Evolutionary conservation across 306 rosid species (phyloP), one percentile per base, ranked within the genome.

Genomic region (Cercis canadensis): DNA sequence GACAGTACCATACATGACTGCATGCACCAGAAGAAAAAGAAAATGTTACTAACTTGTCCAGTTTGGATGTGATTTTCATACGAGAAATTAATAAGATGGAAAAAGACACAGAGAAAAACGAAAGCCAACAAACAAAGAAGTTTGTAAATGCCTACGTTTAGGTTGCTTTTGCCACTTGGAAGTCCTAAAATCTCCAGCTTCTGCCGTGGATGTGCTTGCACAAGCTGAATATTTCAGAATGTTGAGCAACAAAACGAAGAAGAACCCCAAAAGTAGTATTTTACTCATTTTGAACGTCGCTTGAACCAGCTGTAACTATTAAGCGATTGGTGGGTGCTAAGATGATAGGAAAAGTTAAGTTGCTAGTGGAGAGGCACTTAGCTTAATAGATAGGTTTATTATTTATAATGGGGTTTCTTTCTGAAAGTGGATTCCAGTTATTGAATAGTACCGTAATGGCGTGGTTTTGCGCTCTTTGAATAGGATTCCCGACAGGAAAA

Each of bases 231-330:
- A 58, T 4, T 75, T 34, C 47, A 52, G 69, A 64, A 73, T 69
- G 62, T 55, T 65, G 57, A 83, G 67, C 78, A 75, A 76, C 21
- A 81, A 5, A 62, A 82, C 33, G 55, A 73, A 69, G 59, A 81
- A 53, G 57, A 84, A 52, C 77, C 77, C 57, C 11, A 62, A 4
- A 8, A 62, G 57, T 13, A 49, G 57, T 73, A 45, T 50, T 57
- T 62, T 81, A 4, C 21, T 77, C 82, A 76, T 81, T 1, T 47
- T 62, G 40, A 77, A 37, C 31, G 65, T 75, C 53, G 19, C 15
- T 52, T 41, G 36, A 53, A 65, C 62, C 8, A 58, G 24, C 80
- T 53, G 65, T 36, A n/a, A n/a, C n/a, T 24, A 24, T 24, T 14
- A 19, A 18, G 60, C 9, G 70, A 14, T 62, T 44, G 29, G 14